Conservation (phyloP, 2,329 filamentous ascomycete genomes). For the Diplodia corticola region DNA sequence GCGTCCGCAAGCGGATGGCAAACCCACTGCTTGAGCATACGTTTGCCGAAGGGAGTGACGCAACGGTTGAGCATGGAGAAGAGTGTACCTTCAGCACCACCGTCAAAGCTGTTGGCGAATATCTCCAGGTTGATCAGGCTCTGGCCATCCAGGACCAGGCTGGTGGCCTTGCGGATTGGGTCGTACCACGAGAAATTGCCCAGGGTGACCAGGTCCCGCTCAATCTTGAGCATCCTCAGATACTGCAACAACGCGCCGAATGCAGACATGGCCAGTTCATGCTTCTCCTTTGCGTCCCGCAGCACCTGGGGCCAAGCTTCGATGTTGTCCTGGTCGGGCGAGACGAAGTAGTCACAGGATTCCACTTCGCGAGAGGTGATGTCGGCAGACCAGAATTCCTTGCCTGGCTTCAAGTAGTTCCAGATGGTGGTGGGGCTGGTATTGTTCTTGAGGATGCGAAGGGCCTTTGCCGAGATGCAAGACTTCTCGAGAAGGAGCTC, state of each 20-base stretch:
- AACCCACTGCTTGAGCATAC: conserved; percentile 94
- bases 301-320: conserved; percentile 78
- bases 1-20: conserved; percentile 91
- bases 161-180: conserved; percentile 87
- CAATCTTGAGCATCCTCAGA: conserved; percentile 78
- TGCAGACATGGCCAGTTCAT: conserved; percentile 84
- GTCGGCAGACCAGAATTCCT: conserved; percentile 90
- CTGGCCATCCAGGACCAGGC: conserved; percentile 89
- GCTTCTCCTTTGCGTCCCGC: conserved; percentile 65
- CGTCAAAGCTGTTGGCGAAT: conserved; percentile 90
- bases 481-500: conserved; percentile 86
- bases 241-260: conserved; percentile 89
- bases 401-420: conserved; percentile 84
- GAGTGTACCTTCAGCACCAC: conserved; percentile 78
- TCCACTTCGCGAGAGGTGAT: conserved; percentile 78
- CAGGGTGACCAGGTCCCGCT: conserved; percentile 81
- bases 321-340: conserved; percentile 56
- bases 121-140: conserved; percentile 98
- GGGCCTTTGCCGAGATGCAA: conserved; percentile 78
- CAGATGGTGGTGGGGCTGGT: conserved; percentile 89
- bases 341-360: conserved; percentile 74
- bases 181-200: conserved; percentile 90
- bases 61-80: conserved; percentile 91
- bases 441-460: conserved; percentile 95
- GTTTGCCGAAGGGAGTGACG: conserved; percentile 94